Evolutionary conservation across 1,139 yeast genomes (phyloP).

Genomic region (Meyerozyma smithsonii): DNA sequence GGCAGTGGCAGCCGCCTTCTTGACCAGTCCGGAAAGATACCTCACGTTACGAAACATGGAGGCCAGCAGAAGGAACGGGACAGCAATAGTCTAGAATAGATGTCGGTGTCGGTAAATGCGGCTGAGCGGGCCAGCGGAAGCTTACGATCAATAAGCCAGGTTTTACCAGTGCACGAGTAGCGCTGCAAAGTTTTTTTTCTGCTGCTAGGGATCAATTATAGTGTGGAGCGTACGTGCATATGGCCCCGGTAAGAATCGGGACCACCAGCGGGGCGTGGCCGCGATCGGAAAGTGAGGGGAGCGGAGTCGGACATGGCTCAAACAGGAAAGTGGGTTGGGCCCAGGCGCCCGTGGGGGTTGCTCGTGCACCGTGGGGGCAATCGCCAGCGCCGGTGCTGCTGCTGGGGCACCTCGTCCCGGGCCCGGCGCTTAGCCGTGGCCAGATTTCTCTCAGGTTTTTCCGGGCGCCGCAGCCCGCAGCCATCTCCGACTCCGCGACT

Average conservation of each 20-base stretch:
- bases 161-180: too few relatives aligned
- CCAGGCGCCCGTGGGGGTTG: too few relatives aligned
- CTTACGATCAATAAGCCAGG: too few relatives aligned
- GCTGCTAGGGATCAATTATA: slow-evolving; percentile 1
- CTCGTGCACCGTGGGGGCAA: too few relatives aligned
- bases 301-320: background rate
- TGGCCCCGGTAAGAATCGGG: slow-evolving; percentile 1
- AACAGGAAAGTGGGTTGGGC: background rate
- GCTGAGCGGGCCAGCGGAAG: slow-evolving; percentile 3
- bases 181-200: too few relatives aligned
- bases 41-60: background rate
- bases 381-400: too few relatives aligned
- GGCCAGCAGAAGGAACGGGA: background rate
- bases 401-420: background rate
- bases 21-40: background rate
- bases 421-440: too few relatives aligned
- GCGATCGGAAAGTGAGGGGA: slow-evolving; percentile 2
- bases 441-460: background rate
- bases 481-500: slow-evolving; percentile 1
- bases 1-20: background rate
- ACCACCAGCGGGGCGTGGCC: slow-evolving; percentile 1
- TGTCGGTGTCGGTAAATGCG: slow-evolving; percentile 2
- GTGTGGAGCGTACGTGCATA: background rate
- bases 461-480: background rate
- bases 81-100: background rate